A percentile compares a stretch with the other conserved stretches of the same genome.
phyloP scores from a whole-genome alignment of 495 filamentous ascomycete genomes.

The Ramalina intermedia region DNA sequence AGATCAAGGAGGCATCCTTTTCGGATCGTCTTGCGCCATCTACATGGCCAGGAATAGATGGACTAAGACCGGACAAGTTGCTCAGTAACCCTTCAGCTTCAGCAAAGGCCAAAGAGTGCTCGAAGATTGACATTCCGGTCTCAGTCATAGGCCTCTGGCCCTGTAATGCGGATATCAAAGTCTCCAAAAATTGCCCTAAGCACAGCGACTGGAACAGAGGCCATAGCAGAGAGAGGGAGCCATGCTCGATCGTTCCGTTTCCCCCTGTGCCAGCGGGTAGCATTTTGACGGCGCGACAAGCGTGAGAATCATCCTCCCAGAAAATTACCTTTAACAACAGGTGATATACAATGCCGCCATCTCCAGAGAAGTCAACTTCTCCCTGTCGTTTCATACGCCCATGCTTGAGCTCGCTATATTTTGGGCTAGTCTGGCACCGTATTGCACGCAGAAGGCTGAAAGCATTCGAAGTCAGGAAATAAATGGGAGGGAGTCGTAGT shows the following conservation, averaged over 20 bases:
- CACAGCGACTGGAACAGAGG: slow-evolving; percentile 74
- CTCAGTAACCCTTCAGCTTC: slow-evolving; percentile 82
- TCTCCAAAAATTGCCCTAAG: slow-evolving; percentile 77
- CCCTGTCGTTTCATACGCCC: slow-evolving; percentile 50
- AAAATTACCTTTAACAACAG: slow-evolving; percentile 51
- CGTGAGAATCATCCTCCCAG: slow-evolving; percentile 53
- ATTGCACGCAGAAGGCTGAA: slow-evolving; percentile 63
- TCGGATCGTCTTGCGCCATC: slow-evolving; percentile 12
- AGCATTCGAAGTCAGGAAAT: slow-evolving; percentile 57
- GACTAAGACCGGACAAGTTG: slow-evolving; percentile 44
- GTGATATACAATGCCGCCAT: slow-evolving; percentile 53
- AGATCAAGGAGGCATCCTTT: neutral
- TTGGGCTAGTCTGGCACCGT: slow-evolving; percentile 78
- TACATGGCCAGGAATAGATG: slow-evolving; percentile 26
- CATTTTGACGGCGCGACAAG: slow-evolving; percentile 64
- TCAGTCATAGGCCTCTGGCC: slow-evolving; percentile 67
- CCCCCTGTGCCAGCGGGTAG: slow-evolving; percentile 17
- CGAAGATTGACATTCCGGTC: slow-evolving; percentile 92
- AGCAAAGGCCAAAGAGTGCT: slow-evolving; percentile 90
- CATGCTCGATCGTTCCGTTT: slow-evolving; percentile 29
- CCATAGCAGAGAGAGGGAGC: slow-evolving; percentile 76
- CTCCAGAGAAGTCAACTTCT: slow-evolving; percentile 57
- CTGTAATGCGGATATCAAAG: slow-evolving; percentile 74
- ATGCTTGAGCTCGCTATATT: slow-evolving; percentile 59
- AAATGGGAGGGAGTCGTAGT: slow-evolving; percentile 61